Evolutionary conservation across 202 grass and related monocot species (phyloP), one percentile per base, ranked within the genome.

Genomic region (Brachypodium distachyon): DNA sequence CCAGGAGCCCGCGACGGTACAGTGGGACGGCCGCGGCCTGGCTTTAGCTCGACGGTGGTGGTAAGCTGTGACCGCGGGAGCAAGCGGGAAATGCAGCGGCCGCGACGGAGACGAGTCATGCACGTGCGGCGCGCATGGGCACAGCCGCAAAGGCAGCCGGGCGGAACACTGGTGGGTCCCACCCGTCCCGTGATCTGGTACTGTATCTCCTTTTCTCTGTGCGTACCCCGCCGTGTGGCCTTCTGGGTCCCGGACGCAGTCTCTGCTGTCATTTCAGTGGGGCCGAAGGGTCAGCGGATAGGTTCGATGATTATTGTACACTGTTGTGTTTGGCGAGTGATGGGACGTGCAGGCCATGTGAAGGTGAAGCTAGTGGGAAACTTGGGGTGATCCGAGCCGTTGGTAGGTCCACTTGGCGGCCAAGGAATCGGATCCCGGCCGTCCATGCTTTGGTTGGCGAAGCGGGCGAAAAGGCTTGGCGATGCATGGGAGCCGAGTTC

Each of bases 81-180:
- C 56, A 72, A 72, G 49, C 76, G 9, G 76, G 18, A 48, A 53
- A 22, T 18, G 75, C 4, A 59, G 21, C 13, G 41, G 17, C 66
- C 21, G 67, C 41, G 48, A 52, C 12, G 25, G 63, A 84, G 55
- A 42, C 41, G 42, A 33, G 60, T 64, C 82, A 81, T 75, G 82
- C 86, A 92, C 79, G 86, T 89, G 90, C 82, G 33, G 53, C 49
- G 9, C 34, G 62, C 69, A 42, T 83, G 83, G 63, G 59, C 19
- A n/a, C n/a, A 70, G 59, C 79, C 85, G 68, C 74, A 68, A 69
- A 69, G 65, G 79, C 51, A 40, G 53, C 60, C 51, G 26, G 49
- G 22, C 13, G 4, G 27, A 22, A 3, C 25, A 17, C 14, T 43
- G 40, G 60, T 53, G 37, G 18, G 21, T 40, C 37, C 55, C 53